A percentile compares a stretch with the other conserved stretches of the same genome.
phyloP scores from a whole-genome alignment of 371 early-diverging fungal genomes.

The Rhizopus delemar region DNA sequence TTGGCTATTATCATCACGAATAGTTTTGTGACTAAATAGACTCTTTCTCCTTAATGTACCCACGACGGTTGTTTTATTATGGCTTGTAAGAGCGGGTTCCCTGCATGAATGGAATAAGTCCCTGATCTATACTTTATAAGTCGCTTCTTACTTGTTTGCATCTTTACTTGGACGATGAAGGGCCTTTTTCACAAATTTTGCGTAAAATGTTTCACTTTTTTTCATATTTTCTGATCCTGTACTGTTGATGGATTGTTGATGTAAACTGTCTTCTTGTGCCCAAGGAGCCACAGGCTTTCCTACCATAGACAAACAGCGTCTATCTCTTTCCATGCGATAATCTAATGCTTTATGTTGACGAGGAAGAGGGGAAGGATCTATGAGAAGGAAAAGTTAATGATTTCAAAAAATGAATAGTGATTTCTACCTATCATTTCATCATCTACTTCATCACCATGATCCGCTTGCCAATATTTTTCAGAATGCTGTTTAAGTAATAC shows the following conservation, averaged over 20 bases:
- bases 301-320: slow-evolving; percentile 39
- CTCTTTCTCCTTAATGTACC: no score
- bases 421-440: slow-evolving; percentile 13
- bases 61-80: no score
- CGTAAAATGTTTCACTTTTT: slow-evolving; percentile 46
- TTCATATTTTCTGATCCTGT: slow-evolving; percentile 31
- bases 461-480: slow-evolving; percentile 48
- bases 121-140: neutral
- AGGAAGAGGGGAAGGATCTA: slow-evolving; percentile 3
- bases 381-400: no score
- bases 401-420: no score
- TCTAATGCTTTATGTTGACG: slow-evolving; percentile 36
- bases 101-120: no score
- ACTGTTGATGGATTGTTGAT: slow-evolving; percentile 26
- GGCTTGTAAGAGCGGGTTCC: no score
- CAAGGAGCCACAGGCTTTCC: slow-evolving; percentile 26
- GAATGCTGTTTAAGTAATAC: slow-evolving; percentile 49
- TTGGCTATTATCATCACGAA: no score
- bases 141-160: neutral
- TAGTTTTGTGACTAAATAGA: no score
- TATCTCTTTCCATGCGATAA: slow-evolving; percentile 32
- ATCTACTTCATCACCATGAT: slow-evolving; percentile 40
- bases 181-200: slow-evolving; percentile 37
- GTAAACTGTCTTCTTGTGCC: slow-evolving; percentile 10
- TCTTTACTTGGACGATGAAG: slow-evolving; percentile 24